Evolutionary conservation across 2,329 filamentous ascomycete species (phyloP).

Genomic region (Penicillium aurantiogriseum): DNA sequence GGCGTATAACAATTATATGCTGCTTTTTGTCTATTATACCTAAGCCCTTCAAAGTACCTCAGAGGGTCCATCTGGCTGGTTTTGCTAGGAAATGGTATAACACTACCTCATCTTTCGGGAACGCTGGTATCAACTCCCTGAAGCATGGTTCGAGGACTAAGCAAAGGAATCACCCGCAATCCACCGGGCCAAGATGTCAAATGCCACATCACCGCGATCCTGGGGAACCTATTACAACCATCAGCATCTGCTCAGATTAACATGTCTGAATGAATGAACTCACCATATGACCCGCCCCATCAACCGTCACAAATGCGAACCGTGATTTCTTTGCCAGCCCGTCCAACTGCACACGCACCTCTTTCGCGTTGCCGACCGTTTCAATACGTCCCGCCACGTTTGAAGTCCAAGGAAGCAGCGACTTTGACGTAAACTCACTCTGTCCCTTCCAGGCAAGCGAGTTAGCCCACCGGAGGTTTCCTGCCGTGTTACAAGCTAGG

Average conservation of each 20-base stretch:
- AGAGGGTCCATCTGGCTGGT: neutral
- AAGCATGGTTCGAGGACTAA: neutral
- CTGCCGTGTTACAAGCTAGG: slow-evolving; percentile 29
- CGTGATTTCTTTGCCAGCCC: slow-evolving; percentile 4
- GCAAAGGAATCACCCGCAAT: neutral
- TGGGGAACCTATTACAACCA: neutral
- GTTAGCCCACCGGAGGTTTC: slow-evolving; percentile 24
- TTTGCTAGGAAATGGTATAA: neutral
- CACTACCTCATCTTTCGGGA: neutral
- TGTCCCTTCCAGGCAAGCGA: slow-evolving; percentile 28
- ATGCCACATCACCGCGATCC: neutral
- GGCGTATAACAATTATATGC: neutral
- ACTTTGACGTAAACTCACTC: slow-evolving; percentile 19
- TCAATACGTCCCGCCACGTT: slow-evolving; percentile 8
- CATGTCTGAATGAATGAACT: neutral
- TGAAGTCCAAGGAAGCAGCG: slow-evolving; percentile 19
- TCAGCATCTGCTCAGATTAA: neutral
- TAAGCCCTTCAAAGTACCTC: neutral
- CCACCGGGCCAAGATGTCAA: neutral
- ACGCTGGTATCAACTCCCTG: too few species aligned
- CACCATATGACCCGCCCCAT: slow-evolving; percentile 15
- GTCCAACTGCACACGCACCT: slow-evolving; percentile 6
- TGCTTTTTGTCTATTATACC: neutral
- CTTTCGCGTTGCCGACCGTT: slow-evolving; percentile 13
- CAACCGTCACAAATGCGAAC: slow-evolving; percentile 16